These are phyloP conservation scores for Brassica balearica DNA, from an alignment of 441 rosid genomes.

Conservation along the genomic window DNA sequence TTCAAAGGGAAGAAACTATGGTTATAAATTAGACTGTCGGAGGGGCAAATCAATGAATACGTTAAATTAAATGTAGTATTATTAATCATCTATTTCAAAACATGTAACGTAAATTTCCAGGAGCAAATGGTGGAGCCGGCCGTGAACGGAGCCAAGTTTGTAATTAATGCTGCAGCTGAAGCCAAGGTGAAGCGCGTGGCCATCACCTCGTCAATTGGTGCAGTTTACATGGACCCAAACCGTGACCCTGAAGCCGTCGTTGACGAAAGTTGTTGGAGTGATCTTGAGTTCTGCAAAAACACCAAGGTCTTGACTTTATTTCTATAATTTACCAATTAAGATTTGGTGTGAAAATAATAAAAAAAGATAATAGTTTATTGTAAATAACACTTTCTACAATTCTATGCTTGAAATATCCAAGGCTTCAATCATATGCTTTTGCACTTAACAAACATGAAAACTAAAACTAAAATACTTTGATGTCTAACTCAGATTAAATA, in stretches of 20 bases:
- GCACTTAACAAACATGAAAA: neutral
- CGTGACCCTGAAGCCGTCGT: constrained; percentile 74
- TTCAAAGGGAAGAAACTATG: constrained; percentile 20
- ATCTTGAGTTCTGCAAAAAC: constrained; percentile 87
- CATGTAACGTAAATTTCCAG: constrained; percentile 27
- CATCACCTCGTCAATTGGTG: constrained; percentile 84
- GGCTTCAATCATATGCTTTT: neutral
- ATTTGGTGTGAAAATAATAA: neutral
- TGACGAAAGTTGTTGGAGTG: constrained; percentile 94
- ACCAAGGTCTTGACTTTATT: constrained; percentile 58
- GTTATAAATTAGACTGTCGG: neutral
- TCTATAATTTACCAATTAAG: neutral
- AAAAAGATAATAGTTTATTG: too few relatives aligned
- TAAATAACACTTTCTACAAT: too few relatives aligned
- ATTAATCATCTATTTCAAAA: too few relatives aligned
- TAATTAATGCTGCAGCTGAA: constrained; percentile 75
- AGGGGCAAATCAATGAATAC: too few relatives aligned
- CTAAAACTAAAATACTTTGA: neutral
- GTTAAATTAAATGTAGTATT: too few relatives aligned
- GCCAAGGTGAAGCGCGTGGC: constrained; percentile 76
- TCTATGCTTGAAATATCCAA: too few relatives aligned
- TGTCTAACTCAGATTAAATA: neutral
- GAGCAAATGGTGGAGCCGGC: constrained; percentile 99
- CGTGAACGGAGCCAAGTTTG: constrained; percentile 78
- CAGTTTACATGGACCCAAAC: constrained; percentile 88